Percentiles rank a stretch among this genome's conserved stretches.
Conservation (phyloP, 140 eudicot genomes). For the Erigeron philadelphicus region DNA sequence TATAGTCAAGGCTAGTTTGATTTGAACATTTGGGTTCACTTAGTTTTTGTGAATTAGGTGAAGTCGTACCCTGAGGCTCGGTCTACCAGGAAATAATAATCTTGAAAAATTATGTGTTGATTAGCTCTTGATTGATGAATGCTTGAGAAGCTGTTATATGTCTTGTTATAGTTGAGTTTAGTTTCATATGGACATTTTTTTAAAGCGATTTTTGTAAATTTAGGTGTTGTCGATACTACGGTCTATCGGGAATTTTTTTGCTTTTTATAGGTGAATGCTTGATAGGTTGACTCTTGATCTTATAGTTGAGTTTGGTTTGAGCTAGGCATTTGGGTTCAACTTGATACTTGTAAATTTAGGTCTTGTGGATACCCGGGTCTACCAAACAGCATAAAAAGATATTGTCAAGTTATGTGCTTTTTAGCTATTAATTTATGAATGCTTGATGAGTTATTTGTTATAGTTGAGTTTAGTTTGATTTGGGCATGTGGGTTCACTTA, state of each 20-base stretch:
- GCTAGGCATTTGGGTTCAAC: neutral
- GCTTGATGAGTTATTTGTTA: neutral
- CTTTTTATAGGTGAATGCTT: neutral
- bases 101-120: neutral
- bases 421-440: slow-evolving; percentile 9
- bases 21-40: neutral
- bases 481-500: neutral
- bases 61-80: no score
- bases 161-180: no score
- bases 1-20: neutral
- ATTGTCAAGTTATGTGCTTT: neutral
- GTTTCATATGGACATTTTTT: no score
- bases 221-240: no score
- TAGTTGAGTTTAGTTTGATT: neutral
- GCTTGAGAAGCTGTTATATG: no score
- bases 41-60: neutral
- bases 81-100: no score
- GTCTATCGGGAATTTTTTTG: neutral
- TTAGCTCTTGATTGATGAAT: no score
- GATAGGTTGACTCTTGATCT: neutral
- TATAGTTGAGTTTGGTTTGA: neutral
- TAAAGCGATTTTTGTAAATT: neutral
- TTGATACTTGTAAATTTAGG: neutral
- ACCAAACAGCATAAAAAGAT: no score
- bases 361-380: neutral